phyloP scores from a whole-genome alignment of 2,329 filamentous ascomycete species.

The Xylariomycetidae sp. region DNA sequence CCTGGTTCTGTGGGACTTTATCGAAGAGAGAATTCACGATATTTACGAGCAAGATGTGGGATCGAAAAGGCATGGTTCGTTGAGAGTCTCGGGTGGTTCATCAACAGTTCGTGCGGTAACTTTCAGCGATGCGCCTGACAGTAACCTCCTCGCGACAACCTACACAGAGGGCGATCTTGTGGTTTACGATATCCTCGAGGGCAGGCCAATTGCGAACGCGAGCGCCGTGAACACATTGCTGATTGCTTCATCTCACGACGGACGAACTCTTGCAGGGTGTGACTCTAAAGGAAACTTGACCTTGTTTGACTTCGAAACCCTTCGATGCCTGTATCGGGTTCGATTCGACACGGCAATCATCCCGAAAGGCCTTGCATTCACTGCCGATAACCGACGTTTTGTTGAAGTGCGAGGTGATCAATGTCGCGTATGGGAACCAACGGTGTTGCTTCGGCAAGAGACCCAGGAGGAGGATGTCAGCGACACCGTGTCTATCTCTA shows the following conservation, averaged over 20 bases:
- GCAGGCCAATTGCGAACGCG: slow-evolving; percentile 2
- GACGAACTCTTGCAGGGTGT: slow-evolving; percentile 22
- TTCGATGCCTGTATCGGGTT: slow-evolving; percentile 14
- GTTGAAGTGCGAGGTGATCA: slow-evolving; percentile 17
- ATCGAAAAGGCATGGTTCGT: slow-evolving; percentile 5
- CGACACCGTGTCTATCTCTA: slow-evolving; percentile 8
- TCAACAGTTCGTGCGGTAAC: slow-evolving; percentile 12
- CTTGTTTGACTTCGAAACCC: slow-evolving; percentile 23
- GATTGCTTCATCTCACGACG: slow-evolving; percentile 22
- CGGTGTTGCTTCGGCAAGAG: slow-evolving; percentile 15
- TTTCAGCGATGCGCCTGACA: slow-evolving; percentile 15
- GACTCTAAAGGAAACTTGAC: slow-evolving; percentile 19
- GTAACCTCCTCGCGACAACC: slow-evolving; percentile 17
- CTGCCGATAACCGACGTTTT: slow-evolving; percentile 12
- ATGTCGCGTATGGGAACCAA: slow-evolving; percentile 21
- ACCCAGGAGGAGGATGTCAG: slow-evolving; percentile 12
- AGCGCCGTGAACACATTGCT: slow-evolving; percentile 11
- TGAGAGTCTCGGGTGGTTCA: slow-evolving; percentile 5
- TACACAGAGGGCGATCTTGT: slow-evolving; percentile 25
- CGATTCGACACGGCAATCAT: slow-evolving; percentile 4
- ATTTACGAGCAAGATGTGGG: slow-evolving; percentile 20
- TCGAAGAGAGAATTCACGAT: slow-evolving; percentile 14
- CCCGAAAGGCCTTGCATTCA: slow-evolving; percentile 13
- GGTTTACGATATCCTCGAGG: slow-evolving; percentile 16
- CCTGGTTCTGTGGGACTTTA: slow-evolving; percentile 19